Evolutionary conservation across 2,329 filamentous ascomycete species (phyloP), one percentile per base, ranked within the genome.

Genomic region (Dactylonectria macrodidyma): DNA sequence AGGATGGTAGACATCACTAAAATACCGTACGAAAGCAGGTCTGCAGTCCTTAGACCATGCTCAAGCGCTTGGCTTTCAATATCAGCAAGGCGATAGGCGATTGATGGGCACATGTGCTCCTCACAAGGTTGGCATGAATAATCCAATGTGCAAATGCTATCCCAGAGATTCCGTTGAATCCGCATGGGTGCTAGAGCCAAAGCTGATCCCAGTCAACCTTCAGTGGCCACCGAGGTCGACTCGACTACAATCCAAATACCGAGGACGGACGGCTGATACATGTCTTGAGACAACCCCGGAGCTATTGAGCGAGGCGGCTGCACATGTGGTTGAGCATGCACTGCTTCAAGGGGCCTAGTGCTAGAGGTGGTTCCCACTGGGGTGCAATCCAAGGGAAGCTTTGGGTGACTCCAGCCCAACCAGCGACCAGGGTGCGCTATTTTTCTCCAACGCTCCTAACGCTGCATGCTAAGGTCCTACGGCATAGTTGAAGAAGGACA

Each of bases 401-500:
- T 54, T 22, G 41, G 47, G 30, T 24, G 44, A 51, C 47, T 51
- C 24, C 59, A 58, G 38, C 64, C 62, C 48, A 54, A 58, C 48
- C 60, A 64, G 48, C 50, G 51, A 26, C 68, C 65, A 67, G 48
- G 64, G 61, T 65, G 66, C 67, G 64, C 62, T 50, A 71, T 70
- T 69, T 69, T 70, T 66, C 62, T 69, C 65, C 55, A 65, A 63
- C 63, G 58, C 7, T 30, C 66, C 56, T 58, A 51, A 69, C 63
- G 46, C 51, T 54, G 47, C 59, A 47, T 44, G 59, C 67, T 55
- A 59, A 59, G 67, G 60, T 60, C 65, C 19, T 55, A 54, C 48
- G 50, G 47, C 57, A 59, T 55, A 54, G 59, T 56, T 56, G 51
- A 65, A 54, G 54, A 58, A 59, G 50, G 38, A 33, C 54, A 59